Conservation (phyloP, 1,139 yeast genomes). For the Debaryomycetaceae sp. region DNA sequence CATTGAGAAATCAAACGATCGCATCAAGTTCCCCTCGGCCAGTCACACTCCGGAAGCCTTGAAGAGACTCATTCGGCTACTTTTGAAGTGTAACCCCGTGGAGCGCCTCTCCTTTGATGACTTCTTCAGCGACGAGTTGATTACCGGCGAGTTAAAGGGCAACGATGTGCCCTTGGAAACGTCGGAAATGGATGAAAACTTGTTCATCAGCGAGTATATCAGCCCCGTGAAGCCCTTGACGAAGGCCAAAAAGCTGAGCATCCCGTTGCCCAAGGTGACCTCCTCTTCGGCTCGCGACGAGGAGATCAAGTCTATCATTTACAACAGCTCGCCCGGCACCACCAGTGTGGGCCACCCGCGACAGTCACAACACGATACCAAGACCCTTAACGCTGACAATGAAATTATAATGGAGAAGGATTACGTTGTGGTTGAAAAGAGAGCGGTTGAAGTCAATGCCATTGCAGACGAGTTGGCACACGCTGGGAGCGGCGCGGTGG, state of each 20-base stretch:
- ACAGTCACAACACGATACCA: constrained; percentile 5
- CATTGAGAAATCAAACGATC: constrained; percentile 78
- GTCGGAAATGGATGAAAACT: constrained; percentile 67
- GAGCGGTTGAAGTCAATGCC: constrained; percentile 93
- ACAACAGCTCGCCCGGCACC: constrained; percentile 42
- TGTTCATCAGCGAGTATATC: constrained; percentile 79
- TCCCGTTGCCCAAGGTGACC: constrained; percentile 6
- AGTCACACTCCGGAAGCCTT: constrained; percentile 61
- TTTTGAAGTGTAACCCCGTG: constrained; percentile 78
- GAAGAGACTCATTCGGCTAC: constrained; percentile 63
- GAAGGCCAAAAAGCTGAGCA: background rate
- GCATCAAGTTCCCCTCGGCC: constrained; percentile 66
- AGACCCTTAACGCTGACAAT: constrained; percentile 20
- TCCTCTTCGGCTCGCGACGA: constrained; percentile 29
- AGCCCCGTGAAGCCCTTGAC: constrained; percentile 22
- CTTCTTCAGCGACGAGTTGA: constrained; percentile 66
- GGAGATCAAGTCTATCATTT: constrained; percentile 40
- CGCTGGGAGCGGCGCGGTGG: constrained; percentile 57
- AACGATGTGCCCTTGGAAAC: constrained; percentile 59
- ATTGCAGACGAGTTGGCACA: constrained; percentile 85
- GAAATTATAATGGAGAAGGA: constrained; percentile 65
- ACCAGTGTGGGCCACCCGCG: constrained; percentile 21
- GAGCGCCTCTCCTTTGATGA: constrained; percentile 86
- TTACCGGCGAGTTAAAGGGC: constrained; percentile 43
- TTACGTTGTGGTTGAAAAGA: constrained; percentile 90